These are phyloP conservation scores for Closterium sp. DNA, from an alignment of 139 green algal genomes.

Conservation along the genomic window DNA sequence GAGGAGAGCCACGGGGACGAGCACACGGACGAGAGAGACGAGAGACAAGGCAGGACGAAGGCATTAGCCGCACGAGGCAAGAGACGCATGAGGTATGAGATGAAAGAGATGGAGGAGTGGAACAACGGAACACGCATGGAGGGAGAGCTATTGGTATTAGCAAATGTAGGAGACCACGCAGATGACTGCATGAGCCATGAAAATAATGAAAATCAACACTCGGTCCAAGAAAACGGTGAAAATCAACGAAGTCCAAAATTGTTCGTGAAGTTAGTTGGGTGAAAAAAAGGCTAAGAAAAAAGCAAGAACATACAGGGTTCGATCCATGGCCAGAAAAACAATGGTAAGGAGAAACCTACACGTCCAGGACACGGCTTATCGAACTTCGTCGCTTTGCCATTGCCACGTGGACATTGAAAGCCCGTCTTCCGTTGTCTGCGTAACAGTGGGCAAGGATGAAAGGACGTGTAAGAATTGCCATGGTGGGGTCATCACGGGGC, in stretches of 20 bases:
- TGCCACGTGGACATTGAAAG: constrained; percentile 83
- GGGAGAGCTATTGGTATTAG: not conserved
- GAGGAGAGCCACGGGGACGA: not conserved
- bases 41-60: no score
- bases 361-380: constrained; percentile 70
- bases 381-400: constrained; percentile 68
- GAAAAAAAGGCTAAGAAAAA: not conserved
- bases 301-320: not conserved
- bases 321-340: not conserved
- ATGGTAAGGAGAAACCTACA: constrained; percentile 52
- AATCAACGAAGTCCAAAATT: not conserved
- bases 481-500: not conserved
- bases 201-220: not conserved
- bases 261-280: not conserved
- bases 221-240: not conserved
- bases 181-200: not conserved
- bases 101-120: no score
- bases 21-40: not conserved
- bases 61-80: no score
- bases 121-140: not conserved
- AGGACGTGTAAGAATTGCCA: not conserved
- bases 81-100: no score
- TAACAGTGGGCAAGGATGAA: not conserved
- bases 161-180: not conserved
- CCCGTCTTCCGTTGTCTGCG: constrained; percentile 84